These are phyloP conservation scores for Wickerhamomyces hampshirensis DNA, from an alignment of 805 yeast genomes.

Conservation along the genomic window DNA sequence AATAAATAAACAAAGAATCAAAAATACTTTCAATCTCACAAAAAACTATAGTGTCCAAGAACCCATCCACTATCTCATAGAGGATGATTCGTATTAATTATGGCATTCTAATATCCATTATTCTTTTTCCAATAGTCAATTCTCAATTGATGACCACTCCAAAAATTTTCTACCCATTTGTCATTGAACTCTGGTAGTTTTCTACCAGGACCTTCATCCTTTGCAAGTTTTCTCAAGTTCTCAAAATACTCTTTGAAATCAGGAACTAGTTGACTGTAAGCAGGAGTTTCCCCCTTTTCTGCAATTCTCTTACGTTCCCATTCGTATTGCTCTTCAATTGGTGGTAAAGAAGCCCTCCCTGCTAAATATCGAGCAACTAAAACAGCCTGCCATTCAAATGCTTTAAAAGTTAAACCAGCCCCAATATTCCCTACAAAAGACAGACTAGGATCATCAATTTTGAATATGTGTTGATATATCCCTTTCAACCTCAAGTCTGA, in stretches of 20 bases:
- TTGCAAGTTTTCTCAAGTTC: constrained; percentile 2
- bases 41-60: too few species aligned
- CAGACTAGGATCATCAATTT: constrained; percentile 42
- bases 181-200: constrained; percentile 6
- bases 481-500: constrained; percentile 22
- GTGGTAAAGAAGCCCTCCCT: constrained; percentile 33
- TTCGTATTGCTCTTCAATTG: constrained; percentile 31
- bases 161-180: constrained; percentile 7
- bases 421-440: constrained; percentile 34
- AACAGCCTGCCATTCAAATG: constrained; percentile 44
- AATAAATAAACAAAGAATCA: neutral
- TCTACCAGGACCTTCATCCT: constrained; percentile 3
- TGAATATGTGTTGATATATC: constrained; percentile 39
- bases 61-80: too few species aligned
- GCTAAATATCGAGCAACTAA: constrained; percentile 53
- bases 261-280: constrained; percentile 2
- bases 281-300: constrained; percentile 15
- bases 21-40: too few species aligned
- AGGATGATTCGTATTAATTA: too few species aligned
- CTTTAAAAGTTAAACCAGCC: constrained; percentile 41
- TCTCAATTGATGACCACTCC: constrained; percentile 9
- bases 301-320: constrained; percentile 29
- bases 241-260: constrained; percentile 7
- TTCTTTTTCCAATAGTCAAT: constrained; percentile 7
- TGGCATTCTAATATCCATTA: too few species aligned